Evolutionary conservation across 2,329 filamentous ascomycete genomes (phyloP).

Genomic region (Xylaria sp.): DNA sequence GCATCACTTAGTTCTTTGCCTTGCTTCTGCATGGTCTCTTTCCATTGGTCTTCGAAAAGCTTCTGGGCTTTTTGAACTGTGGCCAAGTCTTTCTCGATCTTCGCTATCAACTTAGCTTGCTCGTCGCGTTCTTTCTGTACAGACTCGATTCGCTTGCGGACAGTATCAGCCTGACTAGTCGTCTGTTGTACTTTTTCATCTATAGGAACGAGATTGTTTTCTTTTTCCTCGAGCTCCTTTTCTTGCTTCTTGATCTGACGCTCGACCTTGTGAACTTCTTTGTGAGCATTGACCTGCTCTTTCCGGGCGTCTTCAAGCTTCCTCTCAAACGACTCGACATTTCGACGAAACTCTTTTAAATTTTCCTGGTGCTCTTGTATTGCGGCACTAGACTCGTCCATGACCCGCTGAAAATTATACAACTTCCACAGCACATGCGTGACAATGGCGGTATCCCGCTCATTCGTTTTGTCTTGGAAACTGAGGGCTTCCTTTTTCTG

Average conservation of each 20-base stretch:
- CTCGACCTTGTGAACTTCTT: constrained; percentile 84
- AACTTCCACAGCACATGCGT: constrained; percentile 97
- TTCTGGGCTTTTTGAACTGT: constrained; percentile 89
- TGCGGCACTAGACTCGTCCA: constrained; percentile 88
- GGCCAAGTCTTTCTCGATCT: constrained; percentile 81
- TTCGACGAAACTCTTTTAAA: constrained; percentile 89
- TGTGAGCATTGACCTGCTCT: constrained; percentile 80
- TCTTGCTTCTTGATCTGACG: constrained; percentile 86
- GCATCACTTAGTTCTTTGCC: constrained; percentile 85
- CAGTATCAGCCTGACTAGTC: constrained; percentile 73
- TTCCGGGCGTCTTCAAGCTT: constrained; percentile 83
- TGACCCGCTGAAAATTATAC: constrained; percentile 91
- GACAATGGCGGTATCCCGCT: constrained; percentile 90
- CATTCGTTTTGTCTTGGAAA: constrained; percentile 88
- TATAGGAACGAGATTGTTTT: constrained; percentile 86
- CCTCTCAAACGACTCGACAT: constrained; percentile 84
- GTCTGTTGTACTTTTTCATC: constrained; percentile 91
- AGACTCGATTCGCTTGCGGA: constrained; percentile 73
- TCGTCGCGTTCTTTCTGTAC: constrained; percentile 80
- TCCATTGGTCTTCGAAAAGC: constrained; percentile 88
- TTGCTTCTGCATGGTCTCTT: constrained; percentile 83
- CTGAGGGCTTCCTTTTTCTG: constrained; percentile 96
- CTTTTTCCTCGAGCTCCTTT: constrained; percentile 85
- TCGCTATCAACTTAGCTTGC: constrained; percentile 74
- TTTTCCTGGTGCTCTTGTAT: constrained; percentile 96